A percentile compares a stretch with the other conserved stretches of the same genome.
Evolutionary conservation across 371 early-diverging fungal genomes (phyloP).

Genomic region (Mortierella sp.): DNA sequence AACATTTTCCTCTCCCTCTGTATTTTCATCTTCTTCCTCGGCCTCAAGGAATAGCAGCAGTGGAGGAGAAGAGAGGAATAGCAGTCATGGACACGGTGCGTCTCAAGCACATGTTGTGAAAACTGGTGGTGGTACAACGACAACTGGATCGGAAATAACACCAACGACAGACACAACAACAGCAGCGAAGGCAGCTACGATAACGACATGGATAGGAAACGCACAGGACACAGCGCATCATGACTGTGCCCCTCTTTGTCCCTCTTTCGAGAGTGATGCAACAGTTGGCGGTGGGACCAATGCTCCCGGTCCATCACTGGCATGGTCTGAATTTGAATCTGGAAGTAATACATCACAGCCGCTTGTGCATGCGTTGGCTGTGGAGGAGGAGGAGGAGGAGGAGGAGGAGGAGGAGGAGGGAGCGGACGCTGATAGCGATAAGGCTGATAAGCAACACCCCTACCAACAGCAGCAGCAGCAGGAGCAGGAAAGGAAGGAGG

Average conservation of each 20-base stretch:
- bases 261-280: neutral
- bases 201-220: neutral
- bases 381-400: too few species aligned
- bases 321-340: neutral
- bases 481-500: neutral
- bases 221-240: slow-evolving; percentile 7
- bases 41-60: neutral
- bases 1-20: neutral
- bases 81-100: neutral
- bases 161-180: neutral
- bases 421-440: neutral
- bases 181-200: neutral
- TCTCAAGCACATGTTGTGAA: neutral
- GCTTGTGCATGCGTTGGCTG: neutral
- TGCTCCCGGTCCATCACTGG: neutral
- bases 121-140: neutral
- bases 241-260: slow-evolving; percentile 5
- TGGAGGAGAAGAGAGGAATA: neutral
- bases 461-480: neutral
- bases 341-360: neutral
- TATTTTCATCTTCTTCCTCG: neutral
- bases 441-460: neutral
- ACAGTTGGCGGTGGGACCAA: neutral
- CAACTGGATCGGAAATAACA: neutral
- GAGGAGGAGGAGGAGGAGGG: too few species aligned